Conservation (phyloP, 805 yeast genomes). For the Monosporozyma solicola region DNA sequence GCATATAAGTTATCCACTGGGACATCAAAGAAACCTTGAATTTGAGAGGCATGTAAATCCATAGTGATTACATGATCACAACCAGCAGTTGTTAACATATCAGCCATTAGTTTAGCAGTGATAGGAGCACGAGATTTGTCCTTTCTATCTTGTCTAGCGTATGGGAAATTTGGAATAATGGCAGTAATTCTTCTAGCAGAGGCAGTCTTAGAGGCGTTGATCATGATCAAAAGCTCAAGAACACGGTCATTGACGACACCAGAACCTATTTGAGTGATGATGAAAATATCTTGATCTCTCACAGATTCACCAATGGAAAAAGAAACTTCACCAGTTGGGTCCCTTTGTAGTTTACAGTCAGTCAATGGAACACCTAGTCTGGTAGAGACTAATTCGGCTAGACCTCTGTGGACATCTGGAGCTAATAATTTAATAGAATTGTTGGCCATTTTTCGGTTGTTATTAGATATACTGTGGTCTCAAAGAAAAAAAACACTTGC, state of each 20-base stretch:
- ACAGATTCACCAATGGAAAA: constrained; percentile 74
- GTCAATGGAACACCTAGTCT: constrained; percentile 52
- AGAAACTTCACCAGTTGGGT: constrained; percentile 64
- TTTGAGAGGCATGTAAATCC: constrained; percentile 86
- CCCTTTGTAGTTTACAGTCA: constrained; percentile 55
- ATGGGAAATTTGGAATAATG: constrained; percentile 74
- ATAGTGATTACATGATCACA: constrained; percentile 80
- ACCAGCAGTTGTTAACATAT: constrained; percentile 74
- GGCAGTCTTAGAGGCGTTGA: constrained; percentile 75
- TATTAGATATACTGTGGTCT: background rate
- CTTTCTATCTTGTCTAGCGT: constrained; percentile 83
- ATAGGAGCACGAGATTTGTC: constrained; percentile 81
- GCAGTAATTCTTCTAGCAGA: constrained; percentile 78
- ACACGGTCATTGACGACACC: constrained; percentile 71
- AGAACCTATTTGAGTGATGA: constrained; percentile 71
- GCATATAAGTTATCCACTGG: constrained; percentile 82
- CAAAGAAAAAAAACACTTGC: background rate
- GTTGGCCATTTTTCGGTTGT: constrained; percentile 43
- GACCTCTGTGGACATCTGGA: constrained; percentile 56
- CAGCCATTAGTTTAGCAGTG: constrained; percentile 78
- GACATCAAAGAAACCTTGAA: constrained; percentile 75
- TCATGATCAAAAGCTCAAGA: constrained; percentile 66
- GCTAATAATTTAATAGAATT: constrained; percentile 62
- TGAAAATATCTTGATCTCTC: constrained; percentile 76
- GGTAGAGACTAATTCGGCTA: constrained; percentile 60